Evolutionary conservation across 2,329 filamentous ascomycete species (phyloP), one percentile per base, ranked within the genome.

Genomic region (Fusarium floridanum): DNA sequence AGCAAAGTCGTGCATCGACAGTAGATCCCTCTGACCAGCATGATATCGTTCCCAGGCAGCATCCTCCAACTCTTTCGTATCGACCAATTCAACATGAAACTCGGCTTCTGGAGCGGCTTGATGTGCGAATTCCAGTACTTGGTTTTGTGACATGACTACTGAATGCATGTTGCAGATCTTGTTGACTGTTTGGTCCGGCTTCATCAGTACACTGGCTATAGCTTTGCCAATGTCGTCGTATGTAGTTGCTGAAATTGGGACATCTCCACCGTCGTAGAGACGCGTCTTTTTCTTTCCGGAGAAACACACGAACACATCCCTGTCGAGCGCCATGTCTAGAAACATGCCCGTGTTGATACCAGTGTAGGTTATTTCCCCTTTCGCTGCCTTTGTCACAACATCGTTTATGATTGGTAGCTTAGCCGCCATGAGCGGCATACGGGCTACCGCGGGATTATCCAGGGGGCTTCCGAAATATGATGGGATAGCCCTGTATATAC

Each of bases 291-390:
- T 1, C 0, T 48, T 71, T 0, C 63, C 57, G 0, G 68, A 68
- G 0, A 71, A 14, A 11, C 69, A 41, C 4, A 71, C 57, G 4
- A 71, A 71, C 0, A 63, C 37, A 3, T 71, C 64, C 5, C 45
- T 32, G 10, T 71, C 68, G 2, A 71, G 69, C 0, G 67, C 50
- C 57, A 57, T 71, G 1, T 71, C 63, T 0, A 71, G n/a, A 8
- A 71, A 71, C 53, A 71, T 71, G 1, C 69, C 68, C 0, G 68
- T 71, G 0, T 71, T 68, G 4, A 71, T 71, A 1, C 45, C 69
- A 0, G 68, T 68, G 1, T 71, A 71, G 0, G 64, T 68, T 1
- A 71, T 71, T 3, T 43, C 36, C 3, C 43, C 43, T 3, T 48
- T 64, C 1, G 60, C 3, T 0, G 57, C 68, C n/a, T 71, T 71